Conservation (phyloP, 139 green algal species). For the Diplosphaera chodatii region DNA sequence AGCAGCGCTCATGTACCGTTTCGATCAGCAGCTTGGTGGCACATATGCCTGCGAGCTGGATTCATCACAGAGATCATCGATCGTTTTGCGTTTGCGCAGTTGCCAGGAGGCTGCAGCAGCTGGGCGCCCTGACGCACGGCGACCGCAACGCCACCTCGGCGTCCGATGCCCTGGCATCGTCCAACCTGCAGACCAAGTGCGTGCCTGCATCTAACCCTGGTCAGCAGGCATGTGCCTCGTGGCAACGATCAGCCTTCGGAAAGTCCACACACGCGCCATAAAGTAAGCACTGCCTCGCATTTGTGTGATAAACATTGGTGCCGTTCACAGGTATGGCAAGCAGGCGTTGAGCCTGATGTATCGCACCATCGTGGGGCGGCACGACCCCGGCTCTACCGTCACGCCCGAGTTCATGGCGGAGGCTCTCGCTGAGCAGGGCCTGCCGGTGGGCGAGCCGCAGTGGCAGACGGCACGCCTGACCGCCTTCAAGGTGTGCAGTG, state of each 20-base stretch:
- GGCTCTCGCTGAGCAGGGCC: not conserved
- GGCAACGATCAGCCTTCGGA: no score
- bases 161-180: conserved; percentile 36
- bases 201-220: no score
- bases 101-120: conserved; percentile 35
- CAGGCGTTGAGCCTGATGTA: conserved; percentile 31
- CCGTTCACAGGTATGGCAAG: no score
- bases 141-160: conserved; percentile 44
- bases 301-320: no score
- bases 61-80: no score
- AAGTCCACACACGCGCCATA: no score
- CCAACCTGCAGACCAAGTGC: conserved; percentile 50
- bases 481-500: not conserved
- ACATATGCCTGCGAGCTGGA: no score
- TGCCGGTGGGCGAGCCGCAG: not conserved
- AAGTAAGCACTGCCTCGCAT: no score
- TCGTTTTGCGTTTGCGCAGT: no score
- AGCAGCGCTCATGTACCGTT: no score
- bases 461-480: not conserved
- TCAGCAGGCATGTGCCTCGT: no score
- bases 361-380: conserved; percentile 9
- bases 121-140: conserved; percentile 49
- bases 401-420: conserved; percentile 7
- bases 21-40: no score
- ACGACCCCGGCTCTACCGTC: not conserved